These are phyloP conservation scores for Diaporthe aspalathi DNA, from an alignment of 2,329 filamentous ascomycete genomes.

Conservation along the genomic window DNA sequence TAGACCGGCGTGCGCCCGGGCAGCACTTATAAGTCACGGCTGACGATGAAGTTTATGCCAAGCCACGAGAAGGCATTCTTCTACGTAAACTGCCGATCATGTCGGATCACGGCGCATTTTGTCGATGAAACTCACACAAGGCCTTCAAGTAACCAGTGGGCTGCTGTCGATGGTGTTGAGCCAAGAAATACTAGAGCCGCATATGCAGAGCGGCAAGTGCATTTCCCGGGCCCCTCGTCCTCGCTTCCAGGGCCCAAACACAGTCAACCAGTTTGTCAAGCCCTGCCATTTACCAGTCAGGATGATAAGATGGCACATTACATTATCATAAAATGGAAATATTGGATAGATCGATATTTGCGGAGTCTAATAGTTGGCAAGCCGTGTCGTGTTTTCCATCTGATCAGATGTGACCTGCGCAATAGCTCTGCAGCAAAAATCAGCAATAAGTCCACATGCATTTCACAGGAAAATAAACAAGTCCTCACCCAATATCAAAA, in stretches of 20 bases:
- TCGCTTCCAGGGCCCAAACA: not conserved
- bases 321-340: not conserved
- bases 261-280: not conserved
- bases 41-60: not conserved
- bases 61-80: not conserved
- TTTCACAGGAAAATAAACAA: not conserved
- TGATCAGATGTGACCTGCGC: too few relatives aligned
- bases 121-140: slow-evolving; percentile 32
- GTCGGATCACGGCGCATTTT: not conserved
- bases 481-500: not conserved
- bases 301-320: not conserved
- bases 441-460: not conserved
- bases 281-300: not conserved
- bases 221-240: slow-evolving; percentile 1
- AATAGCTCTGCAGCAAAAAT: not conserved
- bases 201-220: slow-evolving; percentile 4
- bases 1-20: not conserved
- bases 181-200: slow-evolving; percentile 12
- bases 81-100: not conserved
- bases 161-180: slow-evolving; percentile 17
- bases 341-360: not conserved
- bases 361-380: too few relatives aligned
- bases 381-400: not conserved
- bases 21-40: slow-evolving; percentile 21
- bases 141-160: not conserved